Evolutionary conservation across 805 yeast genomes (phyloP).

Genomic region (Wickerhamomyces rabaulensis): DNA sequence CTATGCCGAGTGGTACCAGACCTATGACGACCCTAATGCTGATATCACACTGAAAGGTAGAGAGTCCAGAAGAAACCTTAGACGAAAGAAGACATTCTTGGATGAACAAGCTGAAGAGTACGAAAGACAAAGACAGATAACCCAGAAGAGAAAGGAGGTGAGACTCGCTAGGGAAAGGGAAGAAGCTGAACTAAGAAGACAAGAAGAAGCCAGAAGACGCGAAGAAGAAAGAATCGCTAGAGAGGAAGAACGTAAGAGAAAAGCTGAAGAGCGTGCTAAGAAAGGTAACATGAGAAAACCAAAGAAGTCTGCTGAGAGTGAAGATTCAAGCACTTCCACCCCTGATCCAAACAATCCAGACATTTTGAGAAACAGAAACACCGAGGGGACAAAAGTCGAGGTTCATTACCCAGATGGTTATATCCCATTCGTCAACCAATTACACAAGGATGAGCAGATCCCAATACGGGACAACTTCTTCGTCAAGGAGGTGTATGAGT

Average conservation of each 20-base stretch:
- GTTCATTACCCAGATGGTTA: constrained; percentile 17
- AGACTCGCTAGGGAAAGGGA: background rate
- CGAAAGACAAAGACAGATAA: constrained; percentile 1
- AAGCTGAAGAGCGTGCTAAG: constrained; percentile 3
- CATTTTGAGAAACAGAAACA: constrained; percentile 1
- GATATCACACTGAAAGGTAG: background rate
- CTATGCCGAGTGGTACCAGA: background rate
- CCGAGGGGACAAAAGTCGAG: background rate
- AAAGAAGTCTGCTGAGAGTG: constrained; percentile 1
- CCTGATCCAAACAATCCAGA: constrained; percentile 1
- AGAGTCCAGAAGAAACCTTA: background rate
- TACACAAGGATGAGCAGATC: constrained; percentile 18
- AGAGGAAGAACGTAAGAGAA: background rate
- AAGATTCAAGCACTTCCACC: background rate
- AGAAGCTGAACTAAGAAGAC: background rate
- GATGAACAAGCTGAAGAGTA: background rate
- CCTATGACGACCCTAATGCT: background rate
- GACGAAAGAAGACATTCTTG: background rate
- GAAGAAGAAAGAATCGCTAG: constrained; percentile 3
- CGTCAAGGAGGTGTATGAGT: constrained; percentile 25
- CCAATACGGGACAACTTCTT: constrained; percentile 25
- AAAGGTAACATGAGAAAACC: background rate
- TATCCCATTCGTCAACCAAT: constrained; percentile 16
- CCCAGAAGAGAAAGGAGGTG: constrained; percentile 2
- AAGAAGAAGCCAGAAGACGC: constrained; percentile 1